Base-by-base conservation (phyloP, 78 protist genomes). In the Chrysochromulina tobinii region DNA sequence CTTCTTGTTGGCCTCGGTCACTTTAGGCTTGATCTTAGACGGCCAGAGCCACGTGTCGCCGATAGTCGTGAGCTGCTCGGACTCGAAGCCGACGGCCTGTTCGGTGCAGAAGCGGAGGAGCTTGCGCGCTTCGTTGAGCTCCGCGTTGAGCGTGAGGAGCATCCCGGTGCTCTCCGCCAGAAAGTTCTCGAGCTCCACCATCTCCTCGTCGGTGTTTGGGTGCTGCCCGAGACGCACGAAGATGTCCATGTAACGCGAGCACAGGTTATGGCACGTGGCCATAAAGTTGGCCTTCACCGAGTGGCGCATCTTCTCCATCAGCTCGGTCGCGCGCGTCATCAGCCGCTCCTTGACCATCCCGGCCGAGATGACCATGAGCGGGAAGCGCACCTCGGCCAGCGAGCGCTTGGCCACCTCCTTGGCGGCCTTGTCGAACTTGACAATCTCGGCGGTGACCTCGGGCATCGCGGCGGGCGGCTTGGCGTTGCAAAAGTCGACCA, bases 11-110 rank as follows among this genome's bases (percentile, higher is more conserved):
- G 21, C 9, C n/a, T 72, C 81, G 23, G 9, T 23, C 2, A 38
- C n/a, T 11, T 15, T 6, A 17, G 81, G 81, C 55, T n/a, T 38
- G 81, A 72, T 53, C 53, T 21, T 9, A 17, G 50, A 4, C 48
- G 86, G 86, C 86, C 86, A 77, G n/a, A 4, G 12, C 61, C 58
- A 77, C n/a, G 86, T 53, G 21, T 9, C 5, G n/a, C 86, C 86
- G 48, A 53, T 17, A 48, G 53, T 58, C 86, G 6, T 3, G 50
- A 77, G 61, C 61, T 77, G 50, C 53, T 77, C 86, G 11, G 50
- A 25, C 5, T 0, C 1, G 64, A 77, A 77, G 86, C 7, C 18
- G 61, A 12, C 50, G 20, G 58, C 61, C 17, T 53, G 61, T 38
- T 77, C 86, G 64, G 25, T 15, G 58, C 50, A 48, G 86, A 77